Conservation (phyloP, 768 basidiomycete genomes). For the Mycena olivaceomarginata region DNA sequence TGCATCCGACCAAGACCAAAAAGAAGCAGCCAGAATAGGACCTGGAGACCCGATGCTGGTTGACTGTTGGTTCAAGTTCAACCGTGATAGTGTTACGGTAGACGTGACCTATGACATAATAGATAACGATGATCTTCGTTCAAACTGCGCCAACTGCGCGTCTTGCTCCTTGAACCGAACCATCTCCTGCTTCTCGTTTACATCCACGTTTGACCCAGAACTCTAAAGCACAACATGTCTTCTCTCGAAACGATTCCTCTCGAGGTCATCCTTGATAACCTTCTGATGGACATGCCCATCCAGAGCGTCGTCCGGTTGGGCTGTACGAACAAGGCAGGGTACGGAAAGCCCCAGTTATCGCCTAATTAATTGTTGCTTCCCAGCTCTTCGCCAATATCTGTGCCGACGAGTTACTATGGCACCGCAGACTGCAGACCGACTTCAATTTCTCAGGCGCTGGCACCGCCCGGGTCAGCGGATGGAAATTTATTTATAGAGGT, state of each 20-base stretch:
- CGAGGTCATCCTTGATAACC: constrained; percentile 86
- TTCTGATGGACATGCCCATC: constrained; percentile 75
- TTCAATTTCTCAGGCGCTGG: constrained; percentile 86
- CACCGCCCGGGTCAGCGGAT: constrained; percentile 86
- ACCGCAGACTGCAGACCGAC: constrained; percentile 77
- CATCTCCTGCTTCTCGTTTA: neutral
- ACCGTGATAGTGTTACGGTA: neutral
- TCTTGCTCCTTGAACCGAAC: constrained; percentile 10
- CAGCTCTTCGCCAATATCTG: constrained; percentile 76
- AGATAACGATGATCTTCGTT: too few relatives aligned
- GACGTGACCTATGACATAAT: constrained; percentile 8
- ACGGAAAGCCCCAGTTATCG: neutral
- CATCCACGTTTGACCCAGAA: neutral
- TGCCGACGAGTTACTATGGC: constrained; percentile 89
- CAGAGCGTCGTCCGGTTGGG: constrained; percentile 75
- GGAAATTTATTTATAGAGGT: constrained; percentile 87
- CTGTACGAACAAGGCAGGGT: constrained; percentile 72
- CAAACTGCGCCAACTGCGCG: neutral
- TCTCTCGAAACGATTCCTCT: constrained; percentile 75
- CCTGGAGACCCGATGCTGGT: too few relatives aligned
- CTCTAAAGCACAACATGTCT: constrained; percentile 54
- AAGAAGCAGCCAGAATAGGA: too few relatives aligned
- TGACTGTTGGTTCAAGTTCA: too few relatives aligned
- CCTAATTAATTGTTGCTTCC: constrained; percentile 1
- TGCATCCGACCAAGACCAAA: too few relatives aligned